A percentile compares a stretch with the other conserved stretches of the same genome.
Conservation (phyloP, 2,329 filamentous ascomycete species). For the Polychaeton citri region DNA sequence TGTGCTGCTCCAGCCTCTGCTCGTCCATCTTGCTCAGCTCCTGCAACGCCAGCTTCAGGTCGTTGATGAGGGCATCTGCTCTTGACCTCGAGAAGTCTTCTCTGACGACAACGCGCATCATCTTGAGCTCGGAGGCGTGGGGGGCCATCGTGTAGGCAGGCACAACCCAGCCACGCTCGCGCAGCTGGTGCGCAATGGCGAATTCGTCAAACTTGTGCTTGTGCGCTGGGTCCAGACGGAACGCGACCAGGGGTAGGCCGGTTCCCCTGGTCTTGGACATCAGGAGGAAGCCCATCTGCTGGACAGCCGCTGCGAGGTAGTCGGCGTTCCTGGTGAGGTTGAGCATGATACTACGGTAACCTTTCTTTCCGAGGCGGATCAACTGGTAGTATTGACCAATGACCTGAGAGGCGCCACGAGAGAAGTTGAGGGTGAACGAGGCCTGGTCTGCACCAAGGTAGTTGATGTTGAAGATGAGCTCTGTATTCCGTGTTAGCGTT, state of each 20-base stretch:
- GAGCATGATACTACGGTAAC: constrained; percentile 85
- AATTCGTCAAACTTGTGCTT: constrained; percentile 44
- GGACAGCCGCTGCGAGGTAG: constrained; percentile 63
- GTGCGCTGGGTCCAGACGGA: constrained; percentile 52
- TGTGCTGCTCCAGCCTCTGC: constrained; percentile 54
- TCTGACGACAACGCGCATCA: constrained; percentile 82
- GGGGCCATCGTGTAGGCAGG: constrained; percentile 97
- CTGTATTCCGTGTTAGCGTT: constrained; percentile 25
- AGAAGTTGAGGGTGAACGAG: constrained; percentile 95
- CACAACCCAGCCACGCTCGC: constrained; percentile 81
- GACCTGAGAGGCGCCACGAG: constrained; percentile 84
- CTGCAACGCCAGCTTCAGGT: constrained; percentile 65
- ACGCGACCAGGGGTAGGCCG: constrained; percentile 81
- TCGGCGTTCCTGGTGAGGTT: constrained; percentile 85
- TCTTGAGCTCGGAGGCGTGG: constrained; percentile 68
- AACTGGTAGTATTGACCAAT: constrained; percentile 97
- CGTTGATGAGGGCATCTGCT: constrained; percentile 63
- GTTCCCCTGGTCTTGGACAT: constrained; percentile 68
- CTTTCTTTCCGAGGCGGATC: constrained; percentile 83
- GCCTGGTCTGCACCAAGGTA: constrained; percentile 92
- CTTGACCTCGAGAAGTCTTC: constrained; percentile 79
- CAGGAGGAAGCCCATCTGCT: constrained; percentile 69
- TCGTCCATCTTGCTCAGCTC: constrained; percentile 62
- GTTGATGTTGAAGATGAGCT: constrained; percentile 98
- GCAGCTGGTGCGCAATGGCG: constrained; percentile 62